Conservation (phyloP, 345 rosid species). For the Euphorbia lathyris region DNA sequence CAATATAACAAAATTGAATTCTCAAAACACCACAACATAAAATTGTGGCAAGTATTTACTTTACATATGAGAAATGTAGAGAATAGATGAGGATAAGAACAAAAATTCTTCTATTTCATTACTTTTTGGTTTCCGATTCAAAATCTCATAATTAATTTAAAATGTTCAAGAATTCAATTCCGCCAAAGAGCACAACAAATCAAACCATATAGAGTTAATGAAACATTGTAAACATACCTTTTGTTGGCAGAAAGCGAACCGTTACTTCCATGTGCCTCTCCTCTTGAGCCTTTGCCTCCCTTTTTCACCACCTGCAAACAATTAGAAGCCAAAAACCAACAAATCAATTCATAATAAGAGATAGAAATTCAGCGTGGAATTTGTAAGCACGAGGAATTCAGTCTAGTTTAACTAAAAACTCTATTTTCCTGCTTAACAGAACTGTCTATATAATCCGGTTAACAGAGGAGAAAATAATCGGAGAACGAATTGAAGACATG, state of each 20-base stretch:
- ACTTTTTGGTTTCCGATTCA: neutral
- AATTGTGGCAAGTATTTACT: neutral
- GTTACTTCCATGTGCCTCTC: constrained; percentile 20
- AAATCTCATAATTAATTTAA: neutral
- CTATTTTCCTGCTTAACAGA: no score
- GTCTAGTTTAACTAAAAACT: neutral
- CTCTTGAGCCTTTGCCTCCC: constrained; percentile 32
- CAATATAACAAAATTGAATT: neutral
- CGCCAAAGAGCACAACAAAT: no score
- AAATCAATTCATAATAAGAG: neutral
- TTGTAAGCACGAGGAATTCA: neutral
- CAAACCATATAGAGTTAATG: no score
- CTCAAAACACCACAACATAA: neutral
- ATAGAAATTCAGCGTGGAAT: neutral
- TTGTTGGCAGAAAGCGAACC: constrained; percentile 18
- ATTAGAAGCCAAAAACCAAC: constrained; percentile 6
- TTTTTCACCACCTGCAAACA: constrained; percentile 23
- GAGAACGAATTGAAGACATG: no score
- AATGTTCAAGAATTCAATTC: no score
- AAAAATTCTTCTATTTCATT: neutral
- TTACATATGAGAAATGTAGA: neutral
- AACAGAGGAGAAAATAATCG: no score
- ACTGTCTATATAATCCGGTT: no score
- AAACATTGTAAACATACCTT: constrained; percentile 31
- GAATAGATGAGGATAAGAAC: neutral